These are phyloP conservation scores for Tetrapisispora iriomotensis DNA, from an alignment of 805 yeast genomes.

Conservation along the genomic window DNA sequence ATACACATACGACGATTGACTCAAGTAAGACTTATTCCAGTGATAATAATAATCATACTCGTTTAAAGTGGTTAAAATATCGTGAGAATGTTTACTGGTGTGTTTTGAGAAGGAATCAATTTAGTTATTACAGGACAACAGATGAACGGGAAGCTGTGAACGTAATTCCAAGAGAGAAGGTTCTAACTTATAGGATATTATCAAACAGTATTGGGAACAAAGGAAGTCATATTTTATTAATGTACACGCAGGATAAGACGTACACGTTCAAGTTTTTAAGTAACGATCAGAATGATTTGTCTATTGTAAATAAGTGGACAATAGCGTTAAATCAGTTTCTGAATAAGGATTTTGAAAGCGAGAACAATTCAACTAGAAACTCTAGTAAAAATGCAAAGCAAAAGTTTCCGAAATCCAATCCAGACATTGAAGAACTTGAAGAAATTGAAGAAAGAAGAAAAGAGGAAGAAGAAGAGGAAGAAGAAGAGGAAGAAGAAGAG, in stretches of 20 bases:
- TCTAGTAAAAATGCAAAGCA: not conserved
- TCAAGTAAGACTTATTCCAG: not conserved
- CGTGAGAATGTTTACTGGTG: slow-evolving; percentile 12
- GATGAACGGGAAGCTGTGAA: slow-evolving; percentile 16
- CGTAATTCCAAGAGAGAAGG: slow-evolving; percentile 12
- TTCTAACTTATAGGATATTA: slow-evolving; percentile 9
- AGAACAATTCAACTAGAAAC: not conserved
- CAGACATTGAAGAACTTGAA: not conserved
- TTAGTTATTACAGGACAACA: slow-evolving; percentile 18
- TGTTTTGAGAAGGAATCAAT: slow-evolving; percentile 16
- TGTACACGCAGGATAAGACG: slow-evolving; percentile 14
- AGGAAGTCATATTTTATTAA: slow-evolving; percentile 5
- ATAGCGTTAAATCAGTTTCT: slow-evolving; percentile 10
- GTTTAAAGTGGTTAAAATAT: slow-evolving; percentile 3
- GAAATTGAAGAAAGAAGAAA: not conserved
- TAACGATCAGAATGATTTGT: not conserved
- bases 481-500: slow-evolving; percentile 1
- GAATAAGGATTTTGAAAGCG: not conserved
- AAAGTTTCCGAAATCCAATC: not conserved
- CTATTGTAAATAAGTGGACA: slow-evolving; percentile 6
- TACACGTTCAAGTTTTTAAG: slow-evolving; percentile 2
- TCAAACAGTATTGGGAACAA: slow-evolving; percentile 4
- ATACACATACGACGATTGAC: not conserved
- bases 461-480: not conserved
- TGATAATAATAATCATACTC: not conserved